phyloP scores from a whole-genome alignment of 441 rosid genomes.

The Isatis lusitanica region DNA sequence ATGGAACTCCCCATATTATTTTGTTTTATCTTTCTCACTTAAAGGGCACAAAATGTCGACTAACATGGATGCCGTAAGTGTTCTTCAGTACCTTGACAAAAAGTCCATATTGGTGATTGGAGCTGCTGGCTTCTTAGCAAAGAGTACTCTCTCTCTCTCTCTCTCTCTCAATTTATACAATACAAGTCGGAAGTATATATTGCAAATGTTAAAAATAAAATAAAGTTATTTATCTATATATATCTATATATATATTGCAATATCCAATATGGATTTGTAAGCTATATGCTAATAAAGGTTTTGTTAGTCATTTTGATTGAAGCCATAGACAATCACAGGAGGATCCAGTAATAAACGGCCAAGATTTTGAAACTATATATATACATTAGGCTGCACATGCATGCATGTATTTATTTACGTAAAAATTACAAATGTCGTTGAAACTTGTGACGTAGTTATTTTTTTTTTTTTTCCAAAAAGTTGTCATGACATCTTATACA shows the following conservation, averaged over 20 bases:
- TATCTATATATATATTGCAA: too few species aligned
- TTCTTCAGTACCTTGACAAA: constrained; percentile 42
- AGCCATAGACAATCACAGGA: background rate
- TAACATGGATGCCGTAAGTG: constrained; percentile 37
- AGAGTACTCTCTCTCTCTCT: constrained; percentile 31
- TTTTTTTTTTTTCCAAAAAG: too few species aligned
- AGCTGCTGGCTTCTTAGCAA: constrained; percentile 53
- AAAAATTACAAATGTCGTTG: background rate
- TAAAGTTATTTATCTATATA: too few species aligned
- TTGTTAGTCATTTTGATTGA: too few species aligned
- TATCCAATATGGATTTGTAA: too few species aligned
- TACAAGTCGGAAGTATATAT: too few species aligned
- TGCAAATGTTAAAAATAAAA: too few species aligned
- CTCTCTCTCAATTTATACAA: too few species aligned
- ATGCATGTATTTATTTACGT: background rate
- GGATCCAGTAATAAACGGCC: too few species aligned
- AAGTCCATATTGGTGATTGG: constrained; percentile 48
- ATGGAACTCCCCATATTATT: too few species aligned
- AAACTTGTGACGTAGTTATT: too few species aligned
- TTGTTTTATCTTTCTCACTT: background rate
- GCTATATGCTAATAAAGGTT: background rate
- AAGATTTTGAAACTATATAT: background rate
- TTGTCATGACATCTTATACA: too few species aligned
- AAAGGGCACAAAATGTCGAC: constrained; percentile 5
- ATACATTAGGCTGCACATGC: background rate